Conservation (phyloP, 2,329 filamentous ascomycete species). For the Blastomyces parvus region DNA sequence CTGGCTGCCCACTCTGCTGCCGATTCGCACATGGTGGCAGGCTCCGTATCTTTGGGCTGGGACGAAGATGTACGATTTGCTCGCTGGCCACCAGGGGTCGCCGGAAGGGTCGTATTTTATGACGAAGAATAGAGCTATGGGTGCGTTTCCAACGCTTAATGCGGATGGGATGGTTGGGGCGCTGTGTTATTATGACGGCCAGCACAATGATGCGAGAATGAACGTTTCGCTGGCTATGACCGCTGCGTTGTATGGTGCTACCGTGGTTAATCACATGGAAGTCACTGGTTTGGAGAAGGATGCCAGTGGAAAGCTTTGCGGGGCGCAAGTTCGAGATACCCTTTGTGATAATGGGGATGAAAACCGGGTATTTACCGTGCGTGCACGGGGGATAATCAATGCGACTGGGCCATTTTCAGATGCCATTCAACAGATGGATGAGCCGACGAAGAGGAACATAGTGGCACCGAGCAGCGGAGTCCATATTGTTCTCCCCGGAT, state of each 20-base stretch:
- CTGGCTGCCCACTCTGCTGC: conserved; percentile 63
- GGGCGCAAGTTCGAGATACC: conserved; percentile 56
- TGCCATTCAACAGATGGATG: conserved; percentile 64
- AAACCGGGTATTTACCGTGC: conserved; percentile 51
- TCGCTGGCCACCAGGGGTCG: conserved; percentile 65
- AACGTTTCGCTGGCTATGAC: conserved; percentile 70
- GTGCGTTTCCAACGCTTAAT: conserved; percentile 70
- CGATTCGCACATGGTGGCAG: conserved; percentile 62
- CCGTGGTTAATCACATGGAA: conserved; percentile 62
- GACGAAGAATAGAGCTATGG: conserved; percentile 65
- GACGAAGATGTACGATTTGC: conserved; percentile 62
- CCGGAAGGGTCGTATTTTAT: conserved; percentile 64
- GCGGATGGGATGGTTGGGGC: conserved; percentile 61
- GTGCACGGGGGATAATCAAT: conserved; percentile 64
- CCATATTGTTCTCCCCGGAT: conserved; percentile 65
- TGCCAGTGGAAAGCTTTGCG: conserved; percentile 54
- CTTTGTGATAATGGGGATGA: conserved; percentile 49
- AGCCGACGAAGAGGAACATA: conserved; percentile 54
- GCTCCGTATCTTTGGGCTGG: conserved; percentile 52
- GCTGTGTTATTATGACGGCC: conserved; percentile 69
- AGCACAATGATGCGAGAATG: conserved; percentile 72
- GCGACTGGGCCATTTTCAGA: conserved; percentile 72
- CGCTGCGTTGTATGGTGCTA: conserved; percentile 62
- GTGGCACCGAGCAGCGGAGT: conserved; percentile 65
- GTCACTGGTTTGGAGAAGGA: conserved; percentile 61